Evolutionary conservation across 768 basidiomycete genomes (phyloP).

Genomic region (Butyriboletus loyo): DNA sequence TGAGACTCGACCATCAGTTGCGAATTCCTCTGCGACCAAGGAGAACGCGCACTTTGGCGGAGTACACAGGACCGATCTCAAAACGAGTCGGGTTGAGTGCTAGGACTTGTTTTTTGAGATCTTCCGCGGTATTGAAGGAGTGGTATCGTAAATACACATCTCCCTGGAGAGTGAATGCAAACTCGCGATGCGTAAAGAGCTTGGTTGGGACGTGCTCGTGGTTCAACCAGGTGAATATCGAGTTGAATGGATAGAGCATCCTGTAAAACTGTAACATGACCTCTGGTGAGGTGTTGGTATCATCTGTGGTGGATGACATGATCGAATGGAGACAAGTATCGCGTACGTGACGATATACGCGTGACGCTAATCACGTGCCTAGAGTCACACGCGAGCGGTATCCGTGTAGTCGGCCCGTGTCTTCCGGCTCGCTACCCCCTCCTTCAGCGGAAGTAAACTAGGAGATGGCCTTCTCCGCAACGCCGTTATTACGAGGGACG

Average conservation of each 20-base stretch:
- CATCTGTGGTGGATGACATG: constrained; percentile 15
- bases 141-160: constrained; percentile 96
- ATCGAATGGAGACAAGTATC: neutral
- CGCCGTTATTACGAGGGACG: no score
- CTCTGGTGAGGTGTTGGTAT: constrained; percentile 45
- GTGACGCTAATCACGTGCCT: constrained; percentile 19
- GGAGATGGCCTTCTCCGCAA: no score
- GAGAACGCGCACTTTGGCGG: constrained; percentile 62
- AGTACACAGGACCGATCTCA: constrained; percentile 95
- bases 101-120: constrained; percentile 88
- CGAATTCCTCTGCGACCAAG: neutral
- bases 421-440: no score
- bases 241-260: constrained; percentile 91
- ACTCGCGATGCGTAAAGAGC: constrained; percentile 91
- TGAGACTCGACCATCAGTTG: constrained; percentile 29
- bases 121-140: constrained; percentile 80
- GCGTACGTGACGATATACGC: constrained; percentile 15
- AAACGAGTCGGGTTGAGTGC: constrained; percentile 88
- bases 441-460: no score
- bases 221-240: constrained; percentile 92
- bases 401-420: no score
- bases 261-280: constrained; percentile 81
- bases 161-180: constrained; percentile 87
- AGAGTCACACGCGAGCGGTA: no score
- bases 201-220: constrained; percentile 78